A percentile compares a stretch with the other conserved stretches of the same genome.
phyloP scores from a whole-genome alignment of 441 rosid genomes.

The Isatis lusitanica region DNA sequence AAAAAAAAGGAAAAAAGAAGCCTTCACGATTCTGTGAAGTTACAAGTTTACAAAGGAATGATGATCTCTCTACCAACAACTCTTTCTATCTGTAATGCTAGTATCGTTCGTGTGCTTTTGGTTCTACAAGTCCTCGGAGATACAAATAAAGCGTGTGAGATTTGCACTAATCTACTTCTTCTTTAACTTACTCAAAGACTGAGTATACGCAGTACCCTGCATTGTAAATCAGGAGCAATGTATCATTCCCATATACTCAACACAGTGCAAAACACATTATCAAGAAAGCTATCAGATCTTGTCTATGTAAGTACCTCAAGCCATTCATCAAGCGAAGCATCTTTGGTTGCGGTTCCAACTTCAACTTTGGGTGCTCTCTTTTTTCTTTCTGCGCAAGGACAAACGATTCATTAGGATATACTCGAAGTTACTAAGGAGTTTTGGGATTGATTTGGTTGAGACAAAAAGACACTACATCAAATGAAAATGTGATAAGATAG shows the following conservation, averaged over 20 bases:
- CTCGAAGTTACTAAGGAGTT: neutral
- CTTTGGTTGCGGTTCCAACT: constrained; percentile 79
- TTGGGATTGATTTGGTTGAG: neutral
- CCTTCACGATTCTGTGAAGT: neutral
- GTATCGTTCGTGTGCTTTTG: constrained; percentile 10
- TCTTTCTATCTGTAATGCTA: constrained; percentile 10
- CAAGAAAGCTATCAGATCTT: neutral
- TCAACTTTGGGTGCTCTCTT: constrained; percentile 84
- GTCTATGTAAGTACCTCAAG: constrained; percentile 58
- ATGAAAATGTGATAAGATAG: neutral
- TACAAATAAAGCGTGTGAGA: constrained; percentile 3
- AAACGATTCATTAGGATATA: constrained; percentile 7
- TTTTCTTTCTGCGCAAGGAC: constrained; percentile 59
- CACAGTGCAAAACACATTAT: neutral
- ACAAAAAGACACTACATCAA: neutral
- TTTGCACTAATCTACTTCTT: constrained; percentile 48
- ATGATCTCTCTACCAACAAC: constrained; percentile 24
- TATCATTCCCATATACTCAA: neutral
- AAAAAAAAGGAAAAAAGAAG: neutral
- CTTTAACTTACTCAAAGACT: constrained; percentile 65
- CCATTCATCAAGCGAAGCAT: constrained; percentile 92
- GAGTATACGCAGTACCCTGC: constrained; percentile 83
- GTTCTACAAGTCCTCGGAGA: neutral
- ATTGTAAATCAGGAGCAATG: constrained; percentile 9
- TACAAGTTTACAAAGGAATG: constrained; percentile 18